These are phyloP conservation scores for Bretschneidera sinensis DNA, from an alignment of 345 rosid genomes.

Conservation along the genomic window DNA sequence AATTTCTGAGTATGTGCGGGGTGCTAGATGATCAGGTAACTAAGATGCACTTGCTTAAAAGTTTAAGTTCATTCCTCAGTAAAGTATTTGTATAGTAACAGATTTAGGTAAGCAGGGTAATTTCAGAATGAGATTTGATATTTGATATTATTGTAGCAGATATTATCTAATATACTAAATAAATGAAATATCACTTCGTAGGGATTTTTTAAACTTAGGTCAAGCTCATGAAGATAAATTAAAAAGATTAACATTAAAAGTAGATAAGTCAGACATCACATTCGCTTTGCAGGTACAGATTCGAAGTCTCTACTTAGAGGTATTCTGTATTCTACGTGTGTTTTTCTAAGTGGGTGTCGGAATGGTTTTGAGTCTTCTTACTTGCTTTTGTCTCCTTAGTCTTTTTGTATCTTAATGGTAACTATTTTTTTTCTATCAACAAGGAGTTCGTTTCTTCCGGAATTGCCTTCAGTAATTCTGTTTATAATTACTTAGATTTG, in stretches of 20 bases:
- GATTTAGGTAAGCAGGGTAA: too few relatives aligned
- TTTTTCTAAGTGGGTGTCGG: too few relatives aligned
- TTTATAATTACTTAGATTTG: too few relatives aligned
- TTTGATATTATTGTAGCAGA: too few relatives aligned
- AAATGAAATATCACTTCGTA: conserved; percentile 17
- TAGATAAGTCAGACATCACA: conserved; percentile 68
- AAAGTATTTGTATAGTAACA: too few relatives aligned
- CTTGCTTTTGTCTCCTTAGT: too few relatives aligned
- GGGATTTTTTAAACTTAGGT: conserved; percentile 78
- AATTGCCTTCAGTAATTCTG: conserved; percentile 56
- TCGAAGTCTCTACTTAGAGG: too few relatives aligned
- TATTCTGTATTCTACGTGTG: too few relatives aligned
- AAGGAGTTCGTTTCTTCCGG: conserved; percentile 87
- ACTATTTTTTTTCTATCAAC: conserved; percentile 19
- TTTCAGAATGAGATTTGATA: too few relatives aligned
- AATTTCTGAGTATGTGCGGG: conserved; percentile 67
- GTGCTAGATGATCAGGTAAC: conserved; percentile 85
- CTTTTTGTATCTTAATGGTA: too few relatives aligned
- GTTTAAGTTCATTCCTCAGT: too few relatives aligned
- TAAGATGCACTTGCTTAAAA: not conserved
- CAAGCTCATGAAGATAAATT: conserved; percentile 62
- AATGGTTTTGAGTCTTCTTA: too few relatives aligned
- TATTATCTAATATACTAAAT: not conserved
- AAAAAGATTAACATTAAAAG: conserved; percentile 63
- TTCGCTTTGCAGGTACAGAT: conserved; percentile 84